Evolutionary conservation across 2,329 filamentous ascomycete genomes (phyloP).

Genomic region (Rutstroemia sp.): DNA sequence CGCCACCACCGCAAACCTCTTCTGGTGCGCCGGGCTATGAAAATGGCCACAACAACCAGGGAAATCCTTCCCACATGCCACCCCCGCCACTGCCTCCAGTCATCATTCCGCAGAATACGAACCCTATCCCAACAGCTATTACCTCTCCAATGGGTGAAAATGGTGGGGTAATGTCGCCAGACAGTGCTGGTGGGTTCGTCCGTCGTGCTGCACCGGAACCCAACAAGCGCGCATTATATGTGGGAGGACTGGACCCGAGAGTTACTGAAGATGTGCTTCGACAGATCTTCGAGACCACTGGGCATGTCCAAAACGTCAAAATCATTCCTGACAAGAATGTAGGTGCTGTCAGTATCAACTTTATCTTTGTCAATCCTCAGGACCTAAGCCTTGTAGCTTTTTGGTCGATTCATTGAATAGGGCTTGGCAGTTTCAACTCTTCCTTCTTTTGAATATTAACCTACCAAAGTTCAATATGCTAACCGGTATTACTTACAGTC

Average conservation of each 20-base stretch:
- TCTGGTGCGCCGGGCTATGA: conserved; percentile 72
- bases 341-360: conserved; percentile 43
- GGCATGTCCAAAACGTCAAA: conserved; percentile 97
- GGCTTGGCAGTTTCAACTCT: conserved; percentile 18
- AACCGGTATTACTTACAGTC: conserved; percentile 48
- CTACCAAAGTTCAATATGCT: conserved; percentile 22
- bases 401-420: conserved; percentile 18
- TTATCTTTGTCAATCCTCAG: conserved; percentile 21
- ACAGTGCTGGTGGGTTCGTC: conserved; percentile 70
- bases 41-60: conserved; percentile 63
- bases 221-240: conserved; percentile 95
- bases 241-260: conserved; percentile 87
- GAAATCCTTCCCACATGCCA: conserved; percentile 71
- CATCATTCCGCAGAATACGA: conserved; percentile 91
- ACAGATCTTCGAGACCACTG: conserved; percentile 98
- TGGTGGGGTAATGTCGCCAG: conserved; percentile 72
- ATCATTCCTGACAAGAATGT: conserved; percentile 99
- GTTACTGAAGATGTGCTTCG: conserved; percentile 94
- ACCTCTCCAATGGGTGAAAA: conserved; percentile 72
- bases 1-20: conserved; percentile 60
- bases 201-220: conserved; percentile 93
- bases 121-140: conserved; percentile 88
- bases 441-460: background rate
- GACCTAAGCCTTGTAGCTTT: conserved; percentile 12
- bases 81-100: conserved; percentile 78